Base-by-base conservation (phyloP, 2,329 filamentous ascomycete species). In the Aspergillus sp. region DNA sequence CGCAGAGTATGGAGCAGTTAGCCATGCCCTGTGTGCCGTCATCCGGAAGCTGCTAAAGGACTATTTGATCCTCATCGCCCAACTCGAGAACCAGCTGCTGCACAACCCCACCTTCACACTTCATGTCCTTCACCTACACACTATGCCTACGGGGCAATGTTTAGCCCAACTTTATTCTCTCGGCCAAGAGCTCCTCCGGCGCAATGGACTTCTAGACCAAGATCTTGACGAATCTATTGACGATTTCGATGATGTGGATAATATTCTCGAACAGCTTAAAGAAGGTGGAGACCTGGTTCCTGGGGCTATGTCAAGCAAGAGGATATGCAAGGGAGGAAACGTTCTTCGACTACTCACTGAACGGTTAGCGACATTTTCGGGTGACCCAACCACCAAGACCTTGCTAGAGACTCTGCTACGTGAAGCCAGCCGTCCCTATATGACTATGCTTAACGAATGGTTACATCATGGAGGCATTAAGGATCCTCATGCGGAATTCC, bases 371-470 rank as follows among this genome's bases (percentile, higher is more conserved):
- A 83, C 86, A 10, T 91, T 96, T 81, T 93, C 91, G 1, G 93
- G 93, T 37, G 93, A 98, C 61, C 93, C 93, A 4, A 86, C 89
- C 1, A 90, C 93, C 13, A 81, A 88, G 50, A 80, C 83, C 26
- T 70, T 98, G 13, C 76, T 98, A 8, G 93, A 88, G 8, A 85
- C 84, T 3, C 70, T 98, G 27, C 68, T 98, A 34, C 79, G 88
- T 44, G 91, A 97, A 65, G 86, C 91, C 1, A 96, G 90, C 58
- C 81, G 86, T 43, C 93, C 93, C 0, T 98, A 98, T 63, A 96
- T 97, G 90, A 79, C 80, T 34, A 98, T 98, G 93, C 73, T 98
- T 48, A 98, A 98, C 59, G 91, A 97, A 65, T 98, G 93, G 93
- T 74, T 98, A 11, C 93, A 98, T 61, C 91, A 95, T 60, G 93